Evolutionary conservation across 257 asterid species (phyloP), one percentile per base, ranked within the genome.

Genomic region (Vinca minor): DNA sequence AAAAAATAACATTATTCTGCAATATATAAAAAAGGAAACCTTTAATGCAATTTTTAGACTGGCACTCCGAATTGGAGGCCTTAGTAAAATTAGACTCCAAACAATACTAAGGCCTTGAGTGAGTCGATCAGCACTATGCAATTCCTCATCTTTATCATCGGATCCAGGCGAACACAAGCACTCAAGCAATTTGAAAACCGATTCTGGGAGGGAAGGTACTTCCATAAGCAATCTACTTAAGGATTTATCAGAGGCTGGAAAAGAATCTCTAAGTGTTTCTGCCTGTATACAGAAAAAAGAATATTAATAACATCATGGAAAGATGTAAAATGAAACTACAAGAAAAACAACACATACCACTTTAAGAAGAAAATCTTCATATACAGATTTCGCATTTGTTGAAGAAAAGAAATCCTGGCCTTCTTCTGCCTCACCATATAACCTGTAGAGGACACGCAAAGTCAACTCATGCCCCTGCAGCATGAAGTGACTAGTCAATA

Each of bases 381-480:
- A 93, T 3, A 83, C 95, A 64, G 96, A 87, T 77, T 86, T 83
- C 18, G 97, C 95, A 61, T 91, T 82, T 67, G 96, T 86, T 28
- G 98, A 89, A 70, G 84, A 80, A 73, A 93, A 79, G 72, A 93
- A 81, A 71, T 93, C 98, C 57, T 83, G 91, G 71, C 87, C 96
- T 73, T 74, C 93, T 77, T 93, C 97, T 34, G 97, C 97, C 84
- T 84, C 97, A 44, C 98, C 96, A 93, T 78, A 89, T 69, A 93
- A 77, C 87, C 92, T 84, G 85, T 87, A 87, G 77, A 93, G 96
- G 84, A 89, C 90, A 69, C 84, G 94, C 80, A 89, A 80, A 42
- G 98, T 89, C 86, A 93, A 87, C 87, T 93, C 96, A 82, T 89
- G 97, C 82, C 98, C 98, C 98, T 93, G 94, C 81, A 84, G 81